Percentiles rank a stretch among this genome's conserved stretches.
Conservation (phyloP, 2,329 filamentous ascomycete species). For the Pseudogymnoascus sp. region DNA sequence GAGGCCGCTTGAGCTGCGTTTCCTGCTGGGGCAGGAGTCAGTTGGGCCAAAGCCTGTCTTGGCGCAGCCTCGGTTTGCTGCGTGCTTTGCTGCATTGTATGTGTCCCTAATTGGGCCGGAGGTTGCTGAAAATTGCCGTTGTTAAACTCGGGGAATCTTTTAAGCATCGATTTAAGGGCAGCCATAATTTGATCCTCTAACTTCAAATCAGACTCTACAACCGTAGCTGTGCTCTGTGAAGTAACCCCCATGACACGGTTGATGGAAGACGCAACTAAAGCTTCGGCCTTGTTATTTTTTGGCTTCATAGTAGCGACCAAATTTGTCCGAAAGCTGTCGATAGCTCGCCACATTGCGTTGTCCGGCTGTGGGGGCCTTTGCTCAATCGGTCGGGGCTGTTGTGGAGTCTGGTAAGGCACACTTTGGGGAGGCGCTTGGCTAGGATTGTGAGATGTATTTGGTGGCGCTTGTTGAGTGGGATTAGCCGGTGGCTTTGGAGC, state of each 20-base stretch:
- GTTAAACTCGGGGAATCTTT: constrained; percentile 16
- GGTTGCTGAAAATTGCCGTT: constrained; percentile 14
- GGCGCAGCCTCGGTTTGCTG: constrained; percentile 5
- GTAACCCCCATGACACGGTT: constrained; percentile 24
- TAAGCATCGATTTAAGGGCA: constrained; percentile 22
- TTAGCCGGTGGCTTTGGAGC: constrained; percentile 23
- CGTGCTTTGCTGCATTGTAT: constrained; percentile 11
- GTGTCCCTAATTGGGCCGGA: constrained; percentile 6
- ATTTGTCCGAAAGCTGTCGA: constrained; percentile 23
- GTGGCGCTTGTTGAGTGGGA: constrained; percentile 11
- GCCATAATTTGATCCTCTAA: constrained; percentile 23
- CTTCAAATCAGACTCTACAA: constrained; percentile 13
- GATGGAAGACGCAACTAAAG: constrained; percentile 25
- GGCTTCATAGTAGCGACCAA: constrained; percentile 18
- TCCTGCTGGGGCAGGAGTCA: constrained; percentile 1
- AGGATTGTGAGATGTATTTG: constrained; percentile 9
- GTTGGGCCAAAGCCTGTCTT: not conserved
- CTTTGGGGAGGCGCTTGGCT: constrained; percentile 5
- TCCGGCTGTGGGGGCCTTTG: constrained; percentile 7
- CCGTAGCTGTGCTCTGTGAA: constrained; percentile 18
- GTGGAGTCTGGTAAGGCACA: constrained; percentile 9
- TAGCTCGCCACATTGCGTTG: constrained; percentile 11
- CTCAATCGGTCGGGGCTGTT: constrained; percentile 12
- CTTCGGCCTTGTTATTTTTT: constrained; percentile 19
- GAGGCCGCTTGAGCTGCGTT: constrained; percentile 12